Evolutionary conservation across 352 stramenopile species (phyloP).

Genomic region (Phytophthora fragariaefolia): DNA sequence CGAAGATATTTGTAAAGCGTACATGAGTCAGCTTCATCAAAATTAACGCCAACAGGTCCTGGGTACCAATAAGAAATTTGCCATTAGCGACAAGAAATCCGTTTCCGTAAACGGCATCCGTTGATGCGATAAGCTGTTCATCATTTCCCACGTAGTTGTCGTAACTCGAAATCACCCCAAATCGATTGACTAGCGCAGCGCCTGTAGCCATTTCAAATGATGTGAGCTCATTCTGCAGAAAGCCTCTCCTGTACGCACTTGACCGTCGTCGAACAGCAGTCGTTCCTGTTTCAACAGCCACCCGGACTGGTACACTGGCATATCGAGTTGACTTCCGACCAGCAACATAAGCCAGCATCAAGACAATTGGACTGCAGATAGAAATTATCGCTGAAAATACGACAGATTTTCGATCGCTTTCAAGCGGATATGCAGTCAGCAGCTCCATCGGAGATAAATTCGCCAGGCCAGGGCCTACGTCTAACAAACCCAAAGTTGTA

Average conservation of each 20-base stretch:
- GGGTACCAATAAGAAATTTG: slow-evolving; percentile 41
- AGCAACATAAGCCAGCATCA: slow-evolving; percentile 30
- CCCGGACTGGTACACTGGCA: neutral
- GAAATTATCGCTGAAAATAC: slow-evolving; percentile 26
- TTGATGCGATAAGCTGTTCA: slow-evolving; percentile 28
- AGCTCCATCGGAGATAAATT: slow-evolving; percentile 29
- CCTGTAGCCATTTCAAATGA: slow-evolving; percentile 35
- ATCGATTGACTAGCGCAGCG: slow-evolving; percentile 27
- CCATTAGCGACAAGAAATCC: slow-evolving; percentile 46
- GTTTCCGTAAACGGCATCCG: slow-evolving; percentile 47
- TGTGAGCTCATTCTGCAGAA: slow-evolving; percentile 17
- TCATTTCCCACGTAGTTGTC: slow-evolving; percentile 33
- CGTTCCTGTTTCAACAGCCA: neutral
- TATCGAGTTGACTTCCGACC: slow-evolving; percentile 21
- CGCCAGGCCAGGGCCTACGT: slow-evolving; percentile 13
- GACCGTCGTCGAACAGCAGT: neutral
- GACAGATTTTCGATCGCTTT: slow-evolving; percentile 14
- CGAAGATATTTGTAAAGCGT: slow-evolving; percentile 45
- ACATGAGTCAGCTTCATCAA: slow-evolving; percentile 45
- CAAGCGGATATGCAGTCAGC: slow-evolving; percentile 27
- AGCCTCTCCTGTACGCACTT: slow-evolving; percentile 14
- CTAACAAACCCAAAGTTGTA: slow-evolving; percentile 6
- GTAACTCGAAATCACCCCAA: slow-evolving; percentile 29
- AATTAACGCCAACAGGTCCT: slow-evolving; percentile 39
- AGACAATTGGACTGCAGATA: slow-evolving; percentile 28